Evolutionary conservation across 2,329 filamentous ascomycete species (phyloP).

Genomic region (Phaeoacremonium minimum): DNA sequence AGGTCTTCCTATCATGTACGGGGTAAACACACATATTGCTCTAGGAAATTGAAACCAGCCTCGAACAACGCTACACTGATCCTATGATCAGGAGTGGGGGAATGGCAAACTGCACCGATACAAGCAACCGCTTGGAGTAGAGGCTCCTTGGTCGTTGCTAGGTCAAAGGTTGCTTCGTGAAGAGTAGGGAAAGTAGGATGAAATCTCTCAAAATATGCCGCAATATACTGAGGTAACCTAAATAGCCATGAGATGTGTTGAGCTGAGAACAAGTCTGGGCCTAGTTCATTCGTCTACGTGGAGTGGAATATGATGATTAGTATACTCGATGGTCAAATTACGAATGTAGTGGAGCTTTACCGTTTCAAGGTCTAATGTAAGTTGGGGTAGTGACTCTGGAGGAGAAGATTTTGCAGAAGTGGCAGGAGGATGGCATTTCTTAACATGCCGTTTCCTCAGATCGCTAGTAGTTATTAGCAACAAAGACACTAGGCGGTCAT

Average conservation of each 20-base stretch:
- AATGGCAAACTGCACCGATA: slow-evolving; percentile 7
- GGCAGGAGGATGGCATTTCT: slow-evolving; percentile 4
- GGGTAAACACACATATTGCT: slow-evolving; percentile 4
- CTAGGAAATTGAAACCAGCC: slow-evolving; percentile 4
- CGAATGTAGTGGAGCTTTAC: no score
- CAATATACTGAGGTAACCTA: slow-evolving; percentile 6
- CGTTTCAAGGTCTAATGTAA: no score
- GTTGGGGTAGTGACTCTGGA: no score
- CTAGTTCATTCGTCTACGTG: neutral
- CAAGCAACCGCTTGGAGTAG: slow-evolving; percentile 7
- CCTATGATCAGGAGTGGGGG: slow-evolving; percentile 4
- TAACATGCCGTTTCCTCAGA: slow-evolving; percentile 7
- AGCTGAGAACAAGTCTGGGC: slow-evolving; percentile 4
- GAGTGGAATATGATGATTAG: neutral
- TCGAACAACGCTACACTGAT: slow-evolving; percentile 7
- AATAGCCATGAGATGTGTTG: slow-evolving; percentile 8
- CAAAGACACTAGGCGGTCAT: no score
- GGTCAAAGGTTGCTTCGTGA: slow-evolving; percentile 7
- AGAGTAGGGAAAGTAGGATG: slow-evolving; percentile 6
- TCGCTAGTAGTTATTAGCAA: no score
- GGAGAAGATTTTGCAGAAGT: neutral
- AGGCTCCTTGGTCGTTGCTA: slow-evolving; percentile 4
- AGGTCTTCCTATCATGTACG: no score
- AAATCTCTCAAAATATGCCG: slow-evolving; percentile 7
- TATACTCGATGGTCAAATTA: neutral